Evolutionary conservation across 176 grass and related monocot species (phyloP), one percentile per base, ranked within the genome.

Genomic region (Poa annua): DNA sequence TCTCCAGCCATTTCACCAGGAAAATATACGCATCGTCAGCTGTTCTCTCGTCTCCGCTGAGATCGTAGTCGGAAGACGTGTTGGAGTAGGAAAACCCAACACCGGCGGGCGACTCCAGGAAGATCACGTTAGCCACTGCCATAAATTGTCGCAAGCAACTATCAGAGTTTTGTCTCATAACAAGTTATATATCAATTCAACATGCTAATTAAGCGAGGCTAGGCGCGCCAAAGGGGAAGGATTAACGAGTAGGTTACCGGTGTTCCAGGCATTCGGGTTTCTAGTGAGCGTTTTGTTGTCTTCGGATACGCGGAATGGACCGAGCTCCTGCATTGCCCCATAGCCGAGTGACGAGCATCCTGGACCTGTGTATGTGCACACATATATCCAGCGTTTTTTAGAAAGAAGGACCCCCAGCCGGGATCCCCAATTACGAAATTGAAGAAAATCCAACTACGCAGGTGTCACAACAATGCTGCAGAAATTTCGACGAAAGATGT

Each of bases 71-170:
- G 0, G 80, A 57, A 1, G 79, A 42, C 0, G 81, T 87, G 78
- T 93, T 90, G 3, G 91, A 88, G 76, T 93, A 93, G 0, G 91
- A 90, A 39, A 79, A 93, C 29, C 88, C 91, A 6, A 90, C 91
- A 15, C 91, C 88, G 5, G 84, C 91, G 0, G 91, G 91, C 1
- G 87, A 89, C 35, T 93, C 91, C 62, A 93, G n/a, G 63, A 93
- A 93, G 10, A 93, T 52, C 9, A 93, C 67, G 66, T 90, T 93
- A 14, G 88, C 88, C 55, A 64, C 91, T 90, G 25, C 62, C 76
- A 69, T 47, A 24, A 47, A 26, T 14, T 48, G 54, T 66, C 47
- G 35, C 22, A 39, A 29, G 45, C 12, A 53, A 71, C 0, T 14
- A 11, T 75, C 19, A 77, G 20, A 15, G 14, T 17, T 68, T 7